Base-by-base conservation (phyloP, 75 land plant species). In the Pinus taeda region DNA sequence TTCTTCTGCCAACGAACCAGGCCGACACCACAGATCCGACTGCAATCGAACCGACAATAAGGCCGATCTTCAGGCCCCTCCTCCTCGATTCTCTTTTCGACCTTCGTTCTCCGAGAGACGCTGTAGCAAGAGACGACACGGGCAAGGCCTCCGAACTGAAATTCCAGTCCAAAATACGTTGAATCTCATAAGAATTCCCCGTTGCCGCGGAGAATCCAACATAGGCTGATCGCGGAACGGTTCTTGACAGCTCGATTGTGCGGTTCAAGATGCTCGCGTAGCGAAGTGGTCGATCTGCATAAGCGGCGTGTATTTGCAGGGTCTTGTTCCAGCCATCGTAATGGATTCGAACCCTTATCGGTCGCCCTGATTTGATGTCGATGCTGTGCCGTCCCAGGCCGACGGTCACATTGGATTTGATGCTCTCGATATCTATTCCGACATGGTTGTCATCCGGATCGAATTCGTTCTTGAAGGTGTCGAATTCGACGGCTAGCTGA, bases 121-220 rank as follows among this genome's bases (percentile, higher is more conserved):
- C 15, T 3, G 15, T 15, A 5, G 14, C 18, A 3, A 55, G 13
- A 49, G 76, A 42, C 45, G 13, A 33, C 33, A 64, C 60, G 58
- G 29, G 71, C 62, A 67, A 75, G n/a, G 64, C 53, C 14, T 74
- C 39, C 20, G 85, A 76, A 37, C 14, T 70, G 64, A 90, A 83
- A 17, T 71, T 53, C 92, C 92, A 90, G 1, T 37, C 69, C 88
- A 85, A 0, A n/a, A n/a, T n/a, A n/a, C n/a, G n/a, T n/a, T n/a
- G n/a, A n/a, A n/a, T n/a, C n/a, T n/a, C n/a, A n/a, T 21, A 15
- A 6, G 3, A 7, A 15, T n/a, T 9, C 6, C 90, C 87, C 0
- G 83, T 85, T 3, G 90, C 73, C 21, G 87, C 89, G n/a, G 90
- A 83, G 85, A 90, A 83, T 8, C 90, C 92, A 0, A 88, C 83